These are phyloP conservation scores for Trichoderma erinaceum DNA, from an alignment of 495 filamentous ascomycete species.

Conservation along the genomic window DNA sequence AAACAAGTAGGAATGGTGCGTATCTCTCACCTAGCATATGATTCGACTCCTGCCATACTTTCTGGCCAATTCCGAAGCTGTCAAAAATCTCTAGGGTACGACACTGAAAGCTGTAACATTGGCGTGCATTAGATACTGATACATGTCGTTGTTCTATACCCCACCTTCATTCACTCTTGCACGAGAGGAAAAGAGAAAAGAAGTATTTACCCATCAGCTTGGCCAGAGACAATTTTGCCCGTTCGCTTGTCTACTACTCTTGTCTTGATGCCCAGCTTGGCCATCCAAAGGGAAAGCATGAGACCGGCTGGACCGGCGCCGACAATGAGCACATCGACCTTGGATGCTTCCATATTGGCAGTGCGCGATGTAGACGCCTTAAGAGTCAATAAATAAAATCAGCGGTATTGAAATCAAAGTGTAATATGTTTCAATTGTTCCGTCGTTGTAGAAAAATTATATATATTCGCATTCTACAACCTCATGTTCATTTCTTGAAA, in stretches of 20 bases:
- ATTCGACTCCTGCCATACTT: conserved; percentile 54
- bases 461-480: neutral
- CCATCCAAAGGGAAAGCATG: conserved; percentile 59
- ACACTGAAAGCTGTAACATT: conserved; percentile 22
- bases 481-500: neutral
- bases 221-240: conserved; percentile 49
- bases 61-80: conserved; percentile 57
- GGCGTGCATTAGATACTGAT: neutral
- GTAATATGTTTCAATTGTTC: neutral
- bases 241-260: conserved; percentile 57
- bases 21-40: conserved; percentile 36
- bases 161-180: conserved; percentile 16
- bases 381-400: neutral
- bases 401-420: neutral
- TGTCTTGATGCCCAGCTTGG: conserved; percentile 51
- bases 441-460: neutral
- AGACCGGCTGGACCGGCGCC: conserved; percentile 63
- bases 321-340: conserved; percentile 52
- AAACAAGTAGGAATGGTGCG: neutral
- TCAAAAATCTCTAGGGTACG: conserved; percentile 63
- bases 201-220: conserved; percentile 51
- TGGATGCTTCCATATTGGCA: neutral
- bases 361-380: neutral
- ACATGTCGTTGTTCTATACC: neutral
- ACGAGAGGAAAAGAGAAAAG: conserved; percentile 20